Base-by-base conservation (phyloP, 768 basidiomycete genomes). In the Brasilioporus rufonigricans region DNA sequence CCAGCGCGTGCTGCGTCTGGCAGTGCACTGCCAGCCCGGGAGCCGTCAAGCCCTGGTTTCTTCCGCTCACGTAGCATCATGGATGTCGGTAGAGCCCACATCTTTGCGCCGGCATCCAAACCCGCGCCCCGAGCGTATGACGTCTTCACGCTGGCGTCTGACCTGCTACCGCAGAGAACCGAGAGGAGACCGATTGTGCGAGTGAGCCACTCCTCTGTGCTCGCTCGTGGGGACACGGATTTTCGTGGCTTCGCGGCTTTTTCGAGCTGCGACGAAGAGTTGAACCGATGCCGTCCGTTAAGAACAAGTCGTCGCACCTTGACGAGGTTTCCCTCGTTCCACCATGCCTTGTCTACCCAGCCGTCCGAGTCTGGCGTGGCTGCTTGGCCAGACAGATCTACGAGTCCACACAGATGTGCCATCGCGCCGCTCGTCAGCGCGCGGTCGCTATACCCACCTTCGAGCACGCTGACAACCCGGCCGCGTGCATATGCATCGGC, bases 391-490 rank as follows among this genome's bases (percentile, higher is more conserved):
- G 49, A 26, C 24, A 47, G 18, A 44, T 60, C 66, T 1, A 75
- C 76, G 21, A 98, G 71, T 5, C 94, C 95, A 8, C 75, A 73
- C 2, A 96, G 69, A 66, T 93, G 89, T 0, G 93, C 89, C 81
- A 93, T 83, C 0, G 86, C 80, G 0, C 89, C 96, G 58, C 89
- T 93, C 7, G 77, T 84, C 51, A 98, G 75, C 0, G 96, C 94
- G 7, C 87, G 80, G 68, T 98, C 93, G 61, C 91, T 91, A 65
- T 98, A 98, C 1, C 95, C 96, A 1, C 96, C 96, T 73, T 99
- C 96, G 1, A 99, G 82, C 0, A 98, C 90, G 61, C 91, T 93
- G 36, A 98, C 77, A 6, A 96, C 62, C 39, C 84, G 80, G 0
- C 93, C 92, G 1, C 69, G 63, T 0, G 91, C 84, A 58, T 85